These are phyloP conservation scores for Ogataea degrootiae DNA, from an alignment of 805 yeast species.

Conservation along the genomic window DNA sequence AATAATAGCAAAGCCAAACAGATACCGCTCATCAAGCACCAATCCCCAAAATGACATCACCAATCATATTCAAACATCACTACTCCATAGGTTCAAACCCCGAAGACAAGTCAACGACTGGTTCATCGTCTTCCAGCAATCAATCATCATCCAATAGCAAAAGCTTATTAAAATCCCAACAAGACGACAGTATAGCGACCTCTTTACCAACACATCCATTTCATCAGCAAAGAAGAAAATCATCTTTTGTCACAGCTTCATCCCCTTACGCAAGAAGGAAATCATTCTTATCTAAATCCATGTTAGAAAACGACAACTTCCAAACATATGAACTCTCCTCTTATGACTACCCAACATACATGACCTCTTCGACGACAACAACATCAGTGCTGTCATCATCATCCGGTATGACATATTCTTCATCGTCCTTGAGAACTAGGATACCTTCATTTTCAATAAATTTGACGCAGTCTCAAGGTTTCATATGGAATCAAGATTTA, in stretches of 20 bases:
- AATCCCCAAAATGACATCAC: slow-evolving; percentile 9
- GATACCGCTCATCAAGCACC: too few species aligned
- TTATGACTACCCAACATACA: not conserved
- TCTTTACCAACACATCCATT: not conserved
- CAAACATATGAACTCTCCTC: slow-evolving; percentile 44
- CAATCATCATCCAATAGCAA: not conserved
- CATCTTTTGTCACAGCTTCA: slow-evolving; percentile 33
- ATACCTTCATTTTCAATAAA: slow-evolving; percentile 39
- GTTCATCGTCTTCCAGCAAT: not conserved
- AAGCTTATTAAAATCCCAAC: not conserved
- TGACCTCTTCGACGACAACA: not conserved
- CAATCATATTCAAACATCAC: slow-evolving; percentile 10
- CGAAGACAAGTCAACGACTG: not conserved
- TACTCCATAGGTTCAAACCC: slow-evolving; percentile 4
- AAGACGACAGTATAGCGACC: too few species aligned
- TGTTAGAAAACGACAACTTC: slow-evolving; percentile 53
- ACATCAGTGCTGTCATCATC: not conserved
- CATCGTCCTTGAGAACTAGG: slow-evolving; percentile 9
- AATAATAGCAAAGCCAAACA: too few species aligned
- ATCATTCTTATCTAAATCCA: slow-evolving; percentile 51
- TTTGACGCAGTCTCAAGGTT: slow-evolving; percentile 65
- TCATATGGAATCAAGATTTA: slow-evolving; percentile 69
- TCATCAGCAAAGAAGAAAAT: slow-evolving; percentile 18
- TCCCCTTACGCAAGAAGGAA: slow-evolving; percentile 54
- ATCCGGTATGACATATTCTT: not conserved